Base-by-base conservation (phyloP, 2,329 filamentous ascomycete genomes). In the Nothophoma quercina region DNA sequence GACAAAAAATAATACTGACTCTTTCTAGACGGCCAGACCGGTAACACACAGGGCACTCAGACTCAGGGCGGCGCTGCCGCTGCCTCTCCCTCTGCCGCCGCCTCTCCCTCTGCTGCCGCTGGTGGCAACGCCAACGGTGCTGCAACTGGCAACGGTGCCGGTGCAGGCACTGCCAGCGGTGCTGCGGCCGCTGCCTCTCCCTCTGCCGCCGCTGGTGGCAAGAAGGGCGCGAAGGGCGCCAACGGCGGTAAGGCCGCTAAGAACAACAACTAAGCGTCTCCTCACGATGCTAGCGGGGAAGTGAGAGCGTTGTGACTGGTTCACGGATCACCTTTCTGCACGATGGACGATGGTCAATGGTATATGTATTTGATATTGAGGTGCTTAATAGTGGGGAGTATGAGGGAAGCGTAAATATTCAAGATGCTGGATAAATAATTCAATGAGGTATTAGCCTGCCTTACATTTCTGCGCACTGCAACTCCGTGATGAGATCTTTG, bases 261-360 rank as follows among this genome's bases (percentile, higher is more conserved):
- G 35, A 49, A 55, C 18, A 45, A 42, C 43, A 54, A 54, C 51
- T 55, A 36, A 41, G 25, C 32, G 13, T 41, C 29, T 38, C 7
- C 12, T 18, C 10, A 29, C 3, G 28, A 42, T 28, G 25, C 30
- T 41, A 26, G 41, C 29, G 21, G 36, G 39, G 38, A 35, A 48
- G 42, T 51, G 52, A 51, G 28, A 26, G 52, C 51, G 40, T 18
- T 55, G 51, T 55, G 51, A 48, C 54, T 45, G 42, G 52, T n/a
- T 47, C 52, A 55, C 47, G 52, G 42, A 55, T 55, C 42, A 47
- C 47, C 19, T 29, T 23, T 34, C 18, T 19, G 38, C 22, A 47
- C 25, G 41, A 42, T 25, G 10, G 10, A 55, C 32, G 40, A 51
- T 33, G 35, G 30, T 18, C 45, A 55, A 55, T 42, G 41, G 18